phyloP scores from a whole-genome alignment of 352 stramenopile species.

The Aphanomyces stellatus region DNA sequence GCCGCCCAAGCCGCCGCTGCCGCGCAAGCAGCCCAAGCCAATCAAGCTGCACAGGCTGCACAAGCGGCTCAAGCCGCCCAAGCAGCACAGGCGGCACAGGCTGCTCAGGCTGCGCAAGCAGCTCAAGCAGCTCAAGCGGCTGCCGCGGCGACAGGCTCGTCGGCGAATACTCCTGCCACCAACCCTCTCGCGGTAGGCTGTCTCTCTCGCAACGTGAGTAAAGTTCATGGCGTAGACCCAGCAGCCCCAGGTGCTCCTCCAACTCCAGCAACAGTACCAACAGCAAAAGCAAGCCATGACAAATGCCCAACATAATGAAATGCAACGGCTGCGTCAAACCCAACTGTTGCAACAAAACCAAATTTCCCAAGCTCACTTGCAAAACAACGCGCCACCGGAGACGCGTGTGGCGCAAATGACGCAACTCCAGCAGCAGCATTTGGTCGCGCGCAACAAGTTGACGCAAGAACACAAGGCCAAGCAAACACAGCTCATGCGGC shows the following conservation, averaged over 20 bases:
- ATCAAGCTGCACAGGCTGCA: neutral
- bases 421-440: slow-evolving; percentile 68
- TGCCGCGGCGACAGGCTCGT: slow-evolving; percentile 8
- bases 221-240: no score
- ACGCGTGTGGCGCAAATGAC: slow-evolving; percentile 56
- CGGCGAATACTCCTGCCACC: slow-evolving; percentile 9
- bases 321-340: slow-evolving; percentile 60
- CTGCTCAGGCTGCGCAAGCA: neutral
- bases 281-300: slow-evolving; percentile 70
- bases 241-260: slow-evolving; percentile 21
- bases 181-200: slow-evolving; percentile 6
- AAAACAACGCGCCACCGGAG: slow-evolving; percentile 49
- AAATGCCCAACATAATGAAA: slow-evolving; percentile 69
- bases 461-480: slow-evolving; percentile 74
- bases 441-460: slow-evolving; percentile 48
- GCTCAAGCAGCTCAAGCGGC: slow-evolving; percentile 6
- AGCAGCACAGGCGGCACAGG: slow-evolving; percentile 16
- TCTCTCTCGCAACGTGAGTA: neutral
- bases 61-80: slow-evolving; percentile 21
- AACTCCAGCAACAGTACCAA: slow-evolving; percentile 60
- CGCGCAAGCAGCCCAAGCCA: slow-evolving; percentile 17
- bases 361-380: slow-evolving; percentile 55
- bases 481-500: slow-evolving; percentile 69
- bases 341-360: slow-evolving; percentile 72
- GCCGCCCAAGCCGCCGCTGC: slow-evolving; percentile 22